Base-by-base conservation (phyloP, 2,329 filamentous ascomycete genomes). In the Calonectria hongkongensis region DNA sequence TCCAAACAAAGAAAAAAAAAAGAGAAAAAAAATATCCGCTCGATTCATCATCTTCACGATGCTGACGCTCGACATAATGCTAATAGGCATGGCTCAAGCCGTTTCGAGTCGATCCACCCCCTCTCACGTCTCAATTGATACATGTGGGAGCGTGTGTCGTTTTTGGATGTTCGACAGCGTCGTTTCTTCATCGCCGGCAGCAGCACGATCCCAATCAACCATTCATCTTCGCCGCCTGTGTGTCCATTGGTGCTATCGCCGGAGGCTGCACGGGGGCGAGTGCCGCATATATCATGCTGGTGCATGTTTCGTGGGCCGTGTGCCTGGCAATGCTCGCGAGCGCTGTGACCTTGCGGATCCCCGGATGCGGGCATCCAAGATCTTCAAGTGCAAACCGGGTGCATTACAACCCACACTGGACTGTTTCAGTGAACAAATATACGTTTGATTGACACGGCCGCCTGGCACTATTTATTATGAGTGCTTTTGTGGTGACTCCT, bases 261-360 rank as follows among this genome's bases (percentile, higher is more conserved):
- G 78, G 78, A 15, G 72, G 74, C 12, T 73, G 28, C 58, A 64
- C 56, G 2, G 78, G 75, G 45, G 78, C 74, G 76, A 74, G 72
- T 63, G 64, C 72, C 50, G 73, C 75, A 47, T 77, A 79, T 58
- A 76, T 78, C 66, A 65, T 78, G 63, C 56, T 79, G 54, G 75
- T 80, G 33, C 70, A 80, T 51, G 66, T 78, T 30, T 80, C 78
- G 10, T 79, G 78, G 78, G 78, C 78, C 41, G 72, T 76, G 41
- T 79, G 77, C 30, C 27, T 79, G 47, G 77, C 78, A 21, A 79
- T 79, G 78, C 21, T 79, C 41, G 71, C 70, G 30, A 79, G 75
- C 48, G 71, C 69, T 51, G 50, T 71, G 54, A 71, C 68, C 41
- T 62, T 73, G 51, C 48, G 66, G 41, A 36, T 78, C 47, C 66